Evolutionary conservation across 2,329 filamentous ascomycete genomes (phyloP).

Genomic region (Botrytis byssoidea): DNA sequence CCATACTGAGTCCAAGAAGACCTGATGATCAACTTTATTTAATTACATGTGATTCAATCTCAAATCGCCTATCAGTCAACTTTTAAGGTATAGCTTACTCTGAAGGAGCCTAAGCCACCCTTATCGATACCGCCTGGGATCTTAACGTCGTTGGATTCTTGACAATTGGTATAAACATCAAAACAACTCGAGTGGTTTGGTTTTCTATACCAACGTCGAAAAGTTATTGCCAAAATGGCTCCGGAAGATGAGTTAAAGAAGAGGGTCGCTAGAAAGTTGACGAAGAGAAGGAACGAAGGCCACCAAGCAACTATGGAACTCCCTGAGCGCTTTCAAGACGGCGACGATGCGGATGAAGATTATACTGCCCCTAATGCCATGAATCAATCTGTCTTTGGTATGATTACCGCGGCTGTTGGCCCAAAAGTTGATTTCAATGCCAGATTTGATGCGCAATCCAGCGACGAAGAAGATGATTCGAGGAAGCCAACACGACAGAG

Average conservation of each 20-base stretch:
- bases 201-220: not conserved
- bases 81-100: conserved; percentile 5
- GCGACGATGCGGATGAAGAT: conserved; percentile 59
- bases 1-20: not conserved
- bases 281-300: conserved; percentile 44
- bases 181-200: not conserved
- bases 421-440: conserved; percentile 79
- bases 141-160: conserved; percentile 1
- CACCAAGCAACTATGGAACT: conserved; percentile 49
- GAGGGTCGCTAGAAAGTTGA: conserved; percentile 44
- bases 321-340: conserved; percentile 57
- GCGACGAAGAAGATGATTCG: conserved; percentile 58
- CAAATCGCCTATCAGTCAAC: not conserved
- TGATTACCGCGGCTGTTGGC: conserved; percentile 86
- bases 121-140: conserved; percentile 17
- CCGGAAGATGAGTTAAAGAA: conserved; percentile 44
- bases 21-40: not conserved
- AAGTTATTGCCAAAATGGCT: conserved; percentile 33
- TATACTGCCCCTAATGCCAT: conserved; percentile 62
- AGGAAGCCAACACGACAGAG: conserved; percentile 27
- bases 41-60: conserved; percentile 9
- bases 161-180: not conserved
- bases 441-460: conserved; percentile 75
- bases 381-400: conserved; percentile 91
- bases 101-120: conserved; percentile 5